Conservation (phyloP, 768 basidiomycete species). For the Sistotremastrum niveocremeum region DNA sequence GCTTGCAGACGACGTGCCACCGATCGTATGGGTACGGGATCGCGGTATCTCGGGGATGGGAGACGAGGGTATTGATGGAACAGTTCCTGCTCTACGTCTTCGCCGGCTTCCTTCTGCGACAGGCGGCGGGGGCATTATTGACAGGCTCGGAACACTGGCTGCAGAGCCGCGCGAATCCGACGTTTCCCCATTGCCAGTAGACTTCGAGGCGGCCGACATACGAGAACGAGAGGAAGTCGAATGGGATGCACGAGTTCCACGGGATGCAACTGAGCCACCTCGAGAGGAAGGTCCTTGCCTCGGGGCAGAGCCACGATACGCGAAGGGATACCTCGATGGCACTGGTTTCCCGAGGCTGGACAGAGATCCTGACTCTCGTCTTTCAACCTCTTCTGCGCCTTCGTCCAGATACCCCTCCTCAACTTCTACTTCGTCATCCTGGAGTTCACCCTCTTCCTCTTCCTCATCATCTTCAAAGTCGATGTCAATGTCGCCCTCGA, state of each 20-base stretch:
- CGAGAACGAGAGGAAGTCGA: conserved; percentile 20
- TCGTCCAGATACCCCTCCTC: conserved; percentile 29
- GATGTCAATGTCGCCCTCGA: conserved; percentile 15
- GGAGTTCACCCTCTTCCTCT: conserved; percentile 19
- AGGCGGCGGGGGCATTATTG: conserved; percentile 37
- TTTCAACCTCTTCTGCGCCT: conserved; percentile 24
- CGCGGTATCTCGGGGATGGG: conserved; percentile 4
- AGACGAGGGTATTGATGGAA: conserved; percentile 20
- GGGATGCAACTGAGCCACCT: conserved; percentile 25
- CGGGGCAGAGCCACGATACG: conserved; percentile 26
- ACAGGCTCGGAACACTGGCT: conserved; percentile 21
- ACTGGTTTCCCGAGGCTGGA: conserved; percentile 75
- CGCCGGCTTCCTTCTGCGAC: conserved; percentile 19
- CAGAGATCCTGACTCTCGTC: conserved; percentile 67
- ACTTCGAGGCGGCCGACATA: conserved; percentile 34
- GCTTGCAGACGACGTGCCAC: too few relatives aligned
- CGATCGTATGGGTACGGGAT: neutral
- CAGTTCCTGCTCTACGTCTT: conserved; percentile 21
- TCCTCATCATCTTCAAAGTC: conserved; percentile 19
- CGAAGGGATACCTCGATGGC: conserved; percentile 55
- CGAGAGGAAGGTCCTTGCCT: conserved; percentile 25
- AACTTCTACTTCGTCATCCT: conserved; percentile 29
- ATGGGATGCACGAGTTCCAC: conserved; percentile 28
- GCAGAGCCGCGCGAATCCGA: conserved; percentile 36
- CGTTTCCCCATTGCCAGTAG: conserved; percentile 50